These are phyloP conservation scores for Termitomyces sp. DNA, from an alignment of 768 basidiomycete species.

Conservation along the genomic window DNA sequence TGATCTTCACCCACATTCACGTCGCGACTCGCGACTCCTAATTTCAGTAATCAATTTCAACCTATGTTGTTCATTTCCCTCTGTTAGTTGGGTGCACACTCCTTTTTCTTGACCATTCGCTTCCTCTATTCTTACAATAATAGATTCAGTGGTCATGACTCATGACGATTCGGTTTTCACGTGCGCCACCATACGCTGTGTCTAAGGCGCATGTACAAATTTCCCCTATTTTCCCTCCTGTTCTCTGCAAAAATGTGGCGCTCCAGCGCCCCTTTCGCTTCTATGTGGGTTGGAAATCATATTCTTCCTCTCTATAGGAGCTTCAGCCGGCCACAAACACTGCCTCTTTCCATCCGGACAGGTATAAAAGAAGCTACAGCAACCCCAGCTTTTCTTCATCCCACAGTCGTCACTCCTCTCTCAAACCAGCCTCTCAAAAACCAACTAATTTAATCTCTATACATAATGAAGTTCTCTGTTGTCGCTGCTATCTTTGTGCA, in stretches of 20 bases:
- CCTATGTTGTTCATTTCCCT: too few relatives aligned
- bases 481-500: not conserved
- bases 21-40: too few relatives aligned
- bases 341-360: not conserved
- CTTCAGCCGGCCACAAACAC: not conserved
- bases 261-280: not conserved
- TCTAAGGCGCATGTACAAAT: not conserved
- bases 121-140: not conserved
- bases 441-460: not conserved
- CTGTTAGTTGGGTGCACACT: too few relatives aligned
- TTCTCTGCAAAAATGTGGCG: not conserved
- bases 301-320: not conserved
- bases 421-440: too few relatives aligned
- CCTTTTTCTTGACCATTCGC: not conserved
- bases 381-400: not conserved
- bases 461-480: not conserved
- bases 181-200: not conserved
- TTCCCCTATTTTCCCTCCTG: not conserved
- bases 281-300: not conserved
- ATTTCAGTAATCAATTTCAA: too few relatives aligned
- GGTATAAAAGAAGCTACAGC: not conserved
- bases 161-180: not conserved
- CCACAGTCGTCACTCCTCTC: not conserved
- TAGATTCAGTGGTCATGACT: not conserved
- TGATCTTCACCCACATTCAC: too few relatives aligned